A percentile compares a stretch with the other conserved stretches of the same genome.
Evolutionary conservation across 805 yeast genomes (phyloP).

Genomic region (Zygoascus ofunaensis): DNA sequence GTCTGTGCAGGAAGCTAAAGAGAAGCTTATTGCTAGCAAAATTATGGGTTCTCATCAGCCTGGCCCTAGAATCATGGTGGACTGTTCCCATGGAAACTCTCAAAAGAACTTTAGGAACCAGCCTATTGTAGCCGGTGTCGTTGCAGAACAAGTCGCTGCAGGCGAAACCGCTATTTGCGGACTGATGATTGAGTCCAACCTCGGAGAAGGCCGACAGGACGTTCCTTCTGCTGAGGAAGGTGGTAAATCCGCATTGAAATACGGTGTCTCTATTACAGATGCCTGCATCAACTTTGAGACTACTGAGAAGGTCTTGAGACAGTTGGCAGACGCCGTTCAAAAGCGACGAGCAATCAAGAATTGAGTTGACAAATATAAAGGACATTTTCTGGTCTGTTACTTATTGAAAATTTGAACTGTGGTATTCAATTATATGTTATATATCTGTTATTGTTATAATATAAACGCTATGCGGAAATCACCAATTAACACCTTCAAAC

Average conservation of each 20-base stretch:
- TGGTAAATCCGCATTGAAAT: slow-evolving; percentile 67
- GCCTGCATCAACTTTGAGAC: slow-evolving; percentile 90
- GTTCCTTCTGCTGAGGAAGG: slow-evolving; percentile 60
- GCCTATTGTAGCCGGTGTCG: slow-evolving; percentile 72
- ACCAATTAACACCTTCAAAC: too few relatives aligned
- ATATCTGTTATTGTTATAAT: too few relatives aligned
- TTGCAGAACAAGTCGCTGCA: slow-evolving; percentile 66
- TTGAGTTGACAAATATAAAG: too few relatives aligned
- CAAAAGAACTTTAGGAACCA: slow-evolving; percentile 85
- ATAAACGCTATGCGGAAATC: too few relatives aligned
- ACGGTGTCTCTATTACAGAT: slow-evolving; percentile 96
- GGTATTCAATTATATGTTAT: too few relatives aligned
- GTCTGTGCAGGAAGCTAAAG: slow-evolving; percentile 59
- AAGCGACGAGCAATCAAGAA: slow-evolving; percentile 64
- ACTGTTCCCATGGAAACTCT: slow-evolving; percentile 96
- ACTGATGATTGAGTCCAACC: slow-evolving; percentile 91
- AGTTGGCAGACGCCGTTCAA: slow-evolving; percentile 71
- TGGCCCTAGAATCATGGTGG: slow-evolving; percentile 79
- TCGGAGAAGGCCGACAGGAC: slow-evolving; percentile 87
- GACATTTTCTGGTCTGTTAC: too few relatives aligned
- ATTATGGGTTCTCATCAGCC: slow-evolving; percentile 29
- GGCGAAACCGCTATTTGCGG: slow-evolving; percentile 82
- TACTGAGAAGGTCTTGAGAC: slow-evolving; percentile 62
- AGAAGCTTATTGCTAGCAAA: slow-evolving; percentile 40
- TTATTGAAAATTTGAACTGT: too few relatives aligned